Percentiles rank a stretch among this genome's conserved stretches.
phyloP scores from a whole-genome alignment of 306 rosid genomes.

The Castanospermum australe region DNA sequence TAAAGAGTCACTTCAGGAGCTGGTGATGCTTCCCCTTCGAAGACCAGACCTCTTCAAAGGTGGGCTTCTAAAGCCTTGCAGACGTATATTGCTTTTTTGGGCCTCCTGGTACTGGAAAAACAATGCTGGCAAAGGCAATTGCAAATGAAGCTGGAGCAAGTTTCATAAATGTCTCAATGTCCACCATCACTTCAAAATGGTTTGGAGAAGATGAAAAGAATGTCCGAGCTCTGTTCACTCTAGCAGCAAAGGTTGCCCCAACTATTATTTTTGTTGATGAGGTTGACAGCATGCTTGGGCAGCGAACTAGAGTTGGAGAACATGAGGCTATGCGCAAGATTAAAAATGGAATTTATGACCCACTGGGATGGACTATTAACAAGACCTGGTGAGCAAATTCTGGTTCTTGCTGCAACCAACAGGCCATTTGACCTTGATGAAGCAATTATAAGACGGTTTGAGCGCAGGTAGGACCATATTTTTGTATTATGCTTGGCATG shows the following conservation, averaged over 20 bases:
- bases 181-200: conserved; percentile 76
- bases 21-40: conserved; percentile 84
- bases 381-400: conserved; percentile 51
- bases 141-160: conserved; percentile 87
- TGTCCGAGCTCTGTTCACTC: conserved; percentile 72
- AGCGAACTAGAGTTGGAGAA: conserved; percentile 74
- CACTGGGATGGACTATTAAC: conserved; percentile 88
- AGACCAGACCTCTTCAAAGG: conserved; percentile 81
- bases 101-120: conserved; percentile 88
- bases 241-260: conserved; percentile 83
- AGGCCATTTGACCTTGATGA: conserved; percentile 92
- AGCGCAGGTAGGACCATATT: conserved; percentile 55
- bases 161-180: conserved; percentile 81
- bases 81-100: conserved; percentile 80
- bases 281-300: conserved; percentile 90
- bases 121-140: conserved; percentile 86
- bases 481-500: not conserved
- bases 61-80: conserved; percentile 77
- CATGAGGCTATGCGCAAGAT: conserved; percentile 78
- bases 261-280: conserved; percentile 81
- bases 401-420: conserved; percentile 87
- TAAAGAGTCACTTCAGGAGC: conserved; percentile 80
- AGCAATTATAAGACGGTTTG: conserved; percentile 81
- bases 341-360: conserved; percentile 82
- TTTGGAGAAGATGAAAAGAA: conserved; percentile 82